Base-by-base conservation (phyloP, 2,329 filamentous ascomycete genomes). In the Falciphora oryzae region DNA sequence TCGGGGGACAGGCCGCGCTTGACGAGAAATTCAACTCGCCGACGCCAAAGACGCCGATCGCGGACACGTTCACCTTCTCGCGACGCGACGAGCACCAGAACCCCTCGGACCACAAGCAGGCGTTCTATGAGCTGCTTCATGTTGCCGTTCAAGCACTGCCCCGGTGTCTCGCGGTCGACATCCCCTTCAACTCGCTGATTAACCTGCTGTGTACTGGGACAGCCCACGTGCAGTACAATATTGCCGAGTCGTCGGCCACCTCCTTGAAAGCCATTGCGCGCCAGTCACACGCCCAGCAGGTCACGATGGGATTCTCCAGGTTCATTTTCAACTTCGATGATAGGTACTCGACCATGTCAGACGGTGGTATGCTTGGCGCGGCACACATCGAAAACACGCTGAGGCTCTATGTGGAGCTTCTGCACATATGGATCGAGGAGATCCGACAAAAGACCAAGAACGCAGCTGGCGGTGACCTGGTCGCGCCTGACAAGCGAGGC, bases 281-380 rank as follows among this genome's bases (percentile, higher is more conserved):
- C 38, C 95, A 99, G 72, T 91, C 90, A 10, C 91, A 97, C 76
- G 93, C 95, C 0, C 93, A 99, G 70, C 91, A 95, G 75, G 95
- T 99, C 3, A 97, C 93, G 0, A 97, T 96, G 76, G 94, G 95
- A 0, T 99, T 99, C 76, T 92, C 95, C 53, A 85, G 93, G 31
- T 99, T 98, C 76, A 99, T 99, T 63, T 99, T 99, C 79, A 97
- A 95, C 70, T 99, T 98, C 74, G 96, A 99, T 75, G 93, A 96
- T 69, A 88, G 93, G 29, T 99, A 99, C 75, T 92, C 94, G 1
- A 98, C 95, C 38, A 97, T 98, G 88, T 97, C 93, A 13, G 95
- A 99, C 72, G 95, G 96, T 38, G 95, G 95, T 2, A 95, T 99
- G 89, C 86, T 99, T 29, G 95, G 94, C 0, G 89, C 92, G 44